These are phyloP conservation scores for Bombardia bombarda DNA, from an alignment of 495 filamentous ascomycete species.

Conservation along the genomic window DNA sequence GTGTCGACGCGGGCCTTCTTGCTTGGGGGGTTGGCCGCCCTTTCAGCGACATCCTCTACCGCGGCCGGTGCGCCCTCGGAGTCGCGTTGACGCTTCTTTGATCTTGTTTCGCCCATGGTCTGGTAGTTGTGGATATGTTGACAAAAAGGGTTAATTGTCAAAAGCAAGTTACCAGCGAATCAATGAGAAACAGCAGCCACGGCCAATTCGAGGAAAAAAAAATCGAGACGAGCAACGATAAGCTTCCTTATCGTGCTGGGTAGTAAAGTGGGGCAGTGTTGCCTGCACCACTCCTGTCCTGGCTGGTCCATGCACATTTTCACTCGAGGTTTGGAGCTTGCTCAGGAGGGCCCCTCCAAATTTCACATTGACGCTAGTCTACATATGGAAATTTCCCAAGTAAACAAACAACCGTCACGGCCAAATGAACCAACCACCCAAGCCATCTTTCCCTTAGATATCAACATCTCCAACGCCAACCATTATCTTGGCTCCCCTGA, in stretches of 20 bases:
- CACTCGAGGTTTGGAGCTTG: too few species aligned
- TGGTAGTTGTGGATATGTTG: neutral
- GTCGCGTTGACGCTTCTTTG: conserved; percentile 25
- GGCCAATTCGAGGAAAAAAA: conserved; percentile 9
- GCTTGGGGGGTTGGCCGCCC: conserved; percentile 20
- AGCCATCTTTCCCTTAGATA: neutral
- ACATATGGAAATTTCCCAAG: conserved; percentile 9
- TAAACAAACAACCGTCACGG: conserved; percentile 20
- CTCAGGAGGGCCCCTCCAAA: conserved; percentile 12
- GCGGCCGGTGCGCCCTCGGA: neutral
- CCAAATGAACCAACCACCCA: too few species aligned
- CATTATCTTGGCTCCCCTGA: too few species aligned
- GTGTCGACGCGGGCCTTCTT: conserved; percentile 40
- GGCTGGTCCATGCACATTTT: neutral
- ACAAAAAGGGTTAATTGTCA: too few species aligned
- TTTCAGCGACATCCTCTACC: conserved; percentile 3
- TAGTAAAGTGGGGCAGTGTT: neutral
- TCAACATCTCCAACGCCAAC: neutral
- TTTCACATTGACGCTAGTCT: conserved; percentile 8
- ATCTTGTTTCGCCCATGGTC: conserved; percentile 25
- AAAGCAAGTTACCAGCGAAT: too few species aligned
- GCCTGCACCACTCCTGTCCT: too few species aligned
- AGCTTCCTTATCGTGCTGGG: conserved; percentile 11
- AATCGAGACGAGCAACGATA: conserved; percentile 6
- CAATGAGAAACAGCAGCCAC: neutral